These are phyloP conservation scores for Aspergillus awamori DNA, from an alignment of 2,329 filamentous ascomycete species.

Conservation along the genomic window DNA sequence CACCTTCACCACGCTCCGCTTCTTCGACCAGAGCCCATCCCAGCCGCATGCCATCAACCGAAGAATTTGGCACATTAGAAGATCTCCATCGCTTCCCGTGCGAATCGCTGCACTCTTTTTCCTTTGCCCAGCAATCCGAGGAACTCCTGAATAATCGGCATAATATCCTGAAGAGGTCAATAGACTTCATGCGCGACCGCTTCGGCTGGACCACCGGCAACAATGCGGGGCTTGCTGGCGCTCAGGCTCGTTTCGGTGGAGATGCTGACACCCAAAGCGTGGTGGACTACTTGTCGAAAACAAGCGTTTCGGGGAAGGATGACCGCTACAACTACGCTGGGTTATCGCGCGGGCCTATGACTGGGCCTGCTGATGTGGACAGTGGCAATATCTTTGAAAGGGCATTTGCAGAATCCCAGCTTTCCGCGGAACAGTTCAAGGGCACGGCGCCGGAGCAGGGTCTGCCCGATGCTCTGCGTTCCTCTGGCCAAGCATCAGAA, in stretches of 20 bases:
- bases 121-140: constrained; percentile 93
- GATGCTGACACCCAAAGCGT: constrained; percentile 87
- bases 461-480: constrained; percentile 26
- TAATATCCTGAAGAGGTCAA: constrained; percentile 86
- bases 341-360: constrained; percentile 66
- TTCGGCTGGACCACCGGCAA: constrained; percentile 76
- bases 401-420: constrained; percentile 63
- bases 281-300: constrained; percentile 82
- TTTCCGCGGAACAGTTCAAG: constrained; percentile 25
- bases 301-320: constrained; percentile 73
- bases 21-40: constrained; percentile 59
- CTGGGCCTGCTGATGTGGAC: constrained; percentile 73
- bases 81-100: constrained; percentile 91
- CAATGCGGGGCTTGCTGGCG: constrained; percentile 73
- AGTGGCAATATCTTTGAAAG: constrained; percentile 83
- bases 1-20: constrained; percentile 70
- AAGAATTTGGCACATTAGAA: constrained; percentile 73
- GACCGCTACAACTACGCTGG: constrained; percentile 50
- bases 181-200: constrained; percentile 95
- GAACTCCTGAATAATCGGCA: constrained; percentile 89
- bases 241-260: constrained; percentile 78
- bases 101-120: constrained; percentile 97
- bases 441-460: constrained; percentile 26
- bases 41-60: constrained; percentile 61
- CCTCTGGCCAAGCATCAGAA: constrained; percentile 35